Evolutionary conservation across 225 moss, liverwort and hornwort genomes (phyloP).

Genomic region (Asterella californica): DNA sequence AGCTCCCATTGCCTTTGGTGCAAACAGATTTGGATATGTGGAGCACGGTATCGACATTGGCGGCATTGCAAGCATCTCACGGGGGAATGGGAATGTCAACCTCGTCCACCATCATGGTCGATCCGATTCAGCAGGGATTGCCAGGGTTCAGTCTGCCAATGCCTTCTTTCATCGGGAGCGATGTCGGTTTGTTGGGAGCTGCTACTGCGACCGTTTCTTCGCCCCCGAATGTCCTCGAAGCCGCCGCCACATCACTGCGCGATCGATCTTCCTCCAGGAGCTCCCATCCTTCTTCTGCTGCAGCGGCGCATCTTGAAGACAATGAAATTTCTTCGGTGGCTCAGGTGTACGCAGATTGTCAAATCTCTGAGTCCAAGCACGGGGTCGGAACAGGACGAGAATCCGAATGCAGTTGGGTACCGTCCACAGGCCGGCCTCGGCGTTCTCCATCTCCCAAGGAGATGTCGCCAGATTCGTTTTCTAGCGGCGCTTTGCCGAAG

Average conservation of each 20-base stretch:
- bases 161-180: constrained; percentile 7
- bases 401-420: constrained; percentile 10
- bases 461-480: constrained; percentile 32
- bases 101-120: constrained; percentile 21
- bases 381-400: constrained; percentile 12
- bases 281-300: constrained; percentile 15
- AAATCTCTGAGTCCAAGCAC: constrained; percentile 26
- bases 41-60: constrained; percentile 23
- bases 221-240: neutral
- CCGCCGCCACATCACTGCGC: constrained; percentile 4
- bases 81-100: constrained; percentile 8
- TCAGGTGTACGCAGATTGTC: constrained; percentile 28
- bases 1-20: neutral
- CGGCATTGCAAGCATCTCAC: constrained; percentile 19
- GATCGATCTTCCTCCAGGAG: constrained; percentile 31
- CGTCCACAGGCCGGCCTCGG: neutral
- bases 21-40: constrained; percentile 19
- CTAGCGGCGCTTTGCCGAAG: neutral
- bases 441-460: constrained; percentile 31
- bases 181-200: constrained; percentile 3
- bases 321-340: constrained; percentile 39
- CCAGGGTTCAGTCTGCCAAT: constrained; percentile 10
- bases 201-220: neutral
- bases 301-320: constrained; percentile 34
- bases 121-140: constrained; percentile 7